Conservation (phyloP, 208 protist genomes). For the Vickermania ingenoplastis region DNA sequence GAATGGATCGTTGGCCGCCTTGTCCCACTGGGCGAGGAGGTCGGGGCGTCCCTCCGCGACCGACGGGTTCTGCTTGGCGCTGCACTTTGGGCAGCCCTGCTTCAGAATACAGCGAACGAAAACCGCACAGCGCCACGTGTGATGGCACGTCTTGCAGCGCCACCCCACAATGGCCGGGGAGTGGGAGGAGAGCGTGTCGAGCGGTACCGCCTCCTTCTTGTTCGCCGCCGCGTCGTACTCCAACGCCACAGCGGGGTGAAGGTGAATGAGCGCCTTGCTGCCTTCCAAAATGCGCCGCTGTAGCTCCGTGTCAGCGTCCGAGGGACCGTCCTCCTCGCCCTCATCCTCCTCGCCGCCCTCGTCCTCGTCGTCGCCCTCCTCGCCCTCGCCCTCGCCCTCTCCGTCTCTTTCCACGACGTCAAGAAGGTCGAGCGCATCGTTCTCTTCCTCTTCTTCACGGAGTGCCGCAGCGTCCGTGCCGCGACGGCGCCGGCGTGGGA, state of each 20-base stretch:
- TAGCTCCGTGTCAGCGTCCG: not conserved
- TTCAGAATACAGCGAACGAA: conserved; percentile 66
- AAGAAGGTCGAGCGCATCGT: not conserved
- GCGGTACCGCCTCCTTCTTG: conserved; percentile 15
- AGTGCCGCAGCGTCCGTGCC: not conserved
- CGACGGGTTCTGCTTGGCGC: conserved; percentile 13
- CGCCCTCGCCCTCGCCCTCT: conserved; percentile 4
- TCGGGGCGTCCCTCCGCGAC: conserved; percentile 28
- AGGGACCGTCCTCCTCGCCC: not conserved
- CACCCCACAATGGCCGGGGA: conserved; percentile 37
- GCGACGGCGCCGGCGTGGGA: too few species aligned
- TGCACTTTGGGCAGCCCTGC: conserved; percentile 52
- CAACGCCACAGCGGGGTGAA: conserved; percentile 42
- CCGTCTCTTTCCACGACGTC: conserved; percentile 1
- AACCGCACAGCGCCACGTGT: conserved; percentile 46
- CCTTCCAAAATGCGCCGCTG: conserved; percentile 6
- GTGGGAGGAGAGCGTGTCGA: conserved; percentile 33
- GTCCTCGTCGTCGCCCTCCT: conserved; percentile 1
- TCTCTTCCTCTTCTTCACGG: conserved; percentile 12
- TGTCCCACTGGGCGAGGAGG: conserved; percentile 48
- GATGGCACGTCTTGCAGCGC: conserved; percentile 41
- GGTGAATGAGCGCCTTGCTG: conserved; percentile 32
- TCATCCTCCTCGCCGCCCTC: not conserved
- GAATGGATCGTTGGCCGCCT: conserved; percentile 57
- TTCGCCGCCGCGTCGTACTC: conserved; percentile 43